Conservation (phyloP, 441 rosid genomes). For the Populus hybrid region DNA sequence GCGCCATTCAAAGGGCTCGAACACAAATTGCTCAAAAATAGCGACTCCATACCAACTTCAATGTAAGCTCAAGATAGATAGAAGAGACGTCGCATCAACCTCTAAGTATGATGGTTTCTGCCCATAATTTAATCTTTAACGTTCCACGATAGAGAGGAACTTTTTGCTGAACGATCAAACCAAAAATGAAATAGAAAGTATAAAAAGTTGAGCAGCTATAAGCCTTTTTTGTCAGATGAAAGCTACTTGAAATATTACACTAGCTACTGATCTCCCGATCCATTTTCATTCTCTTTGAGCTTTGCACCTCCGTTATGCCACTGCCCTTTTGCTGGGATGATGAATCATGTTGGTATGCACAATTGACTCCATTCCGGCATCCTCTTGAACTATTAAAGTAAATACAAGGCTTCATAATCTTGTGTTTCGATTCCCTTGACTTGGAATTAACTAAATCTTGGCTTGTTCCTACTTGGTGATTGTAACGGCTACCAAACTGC, state of each 20-base stretch:
- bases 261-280: slow-evolving; percentile 77
- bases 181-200: slow-evolving; percentile 17
- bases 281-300: slow-evolving; percentile 81
- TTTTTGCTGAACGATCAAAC: slow-evolving; percentile 29
- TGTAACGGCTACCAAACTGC: slow-evolving; percentile 38
- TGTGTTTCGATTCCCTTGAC: slow-evolving; percentile 58
- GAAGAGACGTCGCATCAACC: not conserved
- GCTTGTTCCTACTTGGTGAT: slow-evolving; percentile 44
- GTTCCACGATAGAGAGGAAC: slow-evolving; percentile 2
- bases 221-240: slow-evolving; percentile 23
- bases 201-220: slow-evolving; percentile 24
- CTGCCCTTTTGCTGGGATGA: slow-evolving; percentile 50
- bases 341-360: slow-evolving; percentile 76
- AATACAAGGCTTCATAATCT: slow-evolving; percentile 85
- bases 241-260: slow-evolving; percentile 13
- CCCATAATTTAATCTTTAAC: not conserved
- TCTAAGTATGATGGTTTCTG: not conserved
- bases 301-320: slow-evolving; percentile 47
- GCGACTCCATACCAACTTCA: not conserved
- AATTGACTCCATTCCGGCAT: slow-evolving; percentile 86
- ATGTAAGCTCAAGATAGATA: not conserved
- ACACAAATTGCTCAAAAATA: not conserved
- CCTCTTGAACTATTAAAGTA: slow-evolving; percentile 90
- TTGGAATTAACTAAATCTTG: slow-evolving; percentile 53
- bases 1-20: not conserved